phyloP scores from a whole-genome alignment of 164 flowering plant genomes.

The Piper betle region DNA sequence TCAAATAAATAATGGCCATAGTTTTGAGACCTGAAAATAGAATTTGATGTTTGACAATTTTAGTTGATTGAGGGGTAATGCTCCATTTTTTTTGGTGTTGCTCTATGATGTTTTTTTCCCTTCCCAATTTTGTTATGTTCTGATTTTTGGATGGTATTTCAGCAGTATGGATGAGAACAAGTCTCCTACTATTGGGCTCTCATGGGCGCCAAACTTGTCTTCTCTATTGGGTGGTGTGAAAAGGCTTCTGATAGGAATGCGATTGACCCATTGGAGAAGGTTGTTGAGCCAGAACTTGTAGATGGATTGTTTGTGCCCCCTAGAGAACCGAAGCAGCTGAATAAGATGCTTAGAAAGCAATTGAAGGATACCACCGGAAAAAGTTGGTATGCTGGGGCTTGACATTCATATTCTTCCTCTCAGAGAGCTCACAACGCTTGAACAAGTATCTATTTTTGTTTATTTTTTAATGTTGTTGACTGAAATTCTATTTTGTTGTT shows the following conservation, averaged over 20 bases:
- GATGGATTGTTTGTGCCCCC: constrained; percentile 83
- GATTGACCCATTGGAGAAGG: constrained; percentile 5
- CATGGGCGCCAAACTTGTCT: constrained; percentile 62
- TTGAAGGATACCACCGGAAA: constrained; percentile 67
- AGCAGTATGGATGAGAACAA: constrained; percentile 25
- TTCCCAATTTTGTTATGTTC: too few species aligned
- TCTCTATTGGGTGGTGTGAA: constrained; percentile 9
- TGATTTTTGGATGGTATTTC: background rate
- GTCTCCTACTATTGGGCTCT: constrained; percentile 35
- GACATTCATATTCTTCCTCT: too few species aligned
- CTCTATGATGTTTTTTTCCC: too few species aligned
- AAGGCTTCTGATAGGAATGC: constrained; percentile 6
- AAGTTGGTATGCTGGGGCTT: constrained; percentile 46
- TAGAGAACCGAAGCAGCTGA: constrained; percentile 57
- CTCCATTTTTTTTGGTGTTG: too few species aligned
- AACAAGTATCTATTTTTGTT: background rate
- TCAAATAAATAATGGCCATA: too few species aligned
- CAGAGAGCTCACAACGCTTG: too few species aligned
- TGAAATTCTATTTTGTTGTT: background rate
- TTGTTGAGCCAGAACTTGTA: constrained; percentile 45
- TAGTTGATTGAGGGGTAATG: too few species aligned
- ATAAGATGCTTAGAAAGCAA: constrained; percentile 50
- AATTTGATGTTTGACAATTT: too few species aligned
- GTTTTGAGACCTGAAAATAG: too few species aligned
- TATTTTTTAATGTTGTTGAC: background rate